Evolutionary conservation across 305 asterid genomes (phyloP).

Genomic region (Fraxinus dipetala): DNA sequence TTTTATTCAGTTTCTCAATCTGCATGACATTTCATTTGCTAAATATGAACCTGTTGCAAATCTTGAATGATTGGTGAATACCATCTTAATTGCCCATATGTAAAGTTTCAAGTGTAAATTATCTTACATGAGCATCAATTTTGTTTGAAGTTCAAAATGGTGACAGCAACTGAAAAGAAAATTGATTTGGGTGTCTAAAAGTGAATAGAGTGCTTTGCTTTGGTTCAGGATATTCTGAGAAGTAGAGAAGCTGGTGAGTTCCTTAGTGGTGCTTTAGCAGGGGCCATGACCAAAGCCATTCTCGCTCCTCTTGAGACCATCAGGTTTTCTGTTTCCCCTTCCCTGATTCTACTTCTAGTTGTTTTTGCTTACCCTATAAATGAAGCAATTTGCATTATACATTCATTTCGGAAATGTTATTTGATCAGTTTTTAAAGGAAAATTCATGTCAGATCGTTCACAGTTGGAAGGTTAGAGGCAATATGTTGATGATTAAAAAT

Average conservation of each 20-base stretch:
- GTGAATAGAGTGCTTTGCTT: slow-evolving; percentile 18
- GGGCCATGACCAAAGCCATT: slow-evolving; percentile 96
- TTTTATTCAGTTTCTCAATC: neutral
- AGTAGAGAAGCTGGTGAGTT: slow-evolving; percentile 85
- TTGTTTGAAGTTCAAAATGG: neutral
- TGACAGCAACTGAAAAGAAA: neutral
- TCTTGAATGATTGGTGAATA: neutral
- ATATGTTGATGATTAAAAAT: neutral
- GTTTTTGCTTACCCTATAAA: neutral
- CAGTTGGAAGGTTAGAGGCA: slow-evolving; percentile 5
- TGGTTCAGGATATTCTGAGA: slow-evolving; percentile 54
- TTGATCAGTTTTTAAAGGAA: neutral
- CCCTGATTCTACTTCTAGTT: neutral
- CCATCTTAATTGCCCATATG: neutral
- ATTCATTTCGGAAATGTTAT: neutral
- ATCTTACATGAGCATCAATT: neutral
- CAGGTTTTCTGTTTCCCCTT: slow-evolving; percentile 44
- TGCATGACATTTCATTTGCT: neutral
- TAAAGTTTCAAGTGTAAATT: slow-evolving; percentile 4
- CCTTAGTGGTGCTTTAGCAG: slow-evolving; percentile 92
- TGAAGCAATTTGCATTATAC: neutral
- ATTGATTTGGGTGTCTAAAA: slow-evolving; percentile 6
- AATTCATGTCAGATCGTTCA: neutral
- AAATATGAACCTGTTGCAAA: neutral
- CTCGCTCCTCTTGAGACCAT: slow-evolving; percentile 98